These are phyloP conservation scores for Glonium stellatum DNA, from an alignment of 495 filamentous ascomycete genomes.

Conservation along the genomic window DNA sequence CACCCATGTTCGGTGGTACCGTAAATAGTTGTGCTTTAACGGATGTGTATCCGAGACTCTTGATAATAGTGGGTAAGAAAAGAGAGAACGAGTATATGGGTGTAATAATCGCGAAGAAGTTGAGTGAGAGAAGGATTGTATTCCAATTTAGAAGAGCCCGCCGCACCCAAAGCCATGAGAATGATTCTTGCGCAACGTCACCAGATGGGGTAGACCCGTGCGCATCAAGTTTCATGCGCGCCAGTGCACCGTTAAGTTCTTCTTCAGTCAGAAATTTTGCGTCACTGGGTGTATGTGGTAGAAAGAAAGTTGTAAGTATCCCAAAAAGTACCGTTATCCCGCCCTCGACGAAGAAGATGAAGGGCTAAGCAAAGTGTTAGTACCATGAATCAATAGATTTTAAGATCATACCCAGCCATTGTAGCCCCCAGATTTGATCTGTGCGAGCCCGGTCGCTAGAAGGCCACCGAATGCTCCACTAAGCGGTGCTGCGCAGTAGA, in stretches of 20 bases:
- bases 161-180: conserved; percentile 41
- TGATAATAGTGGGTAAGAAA: conserved; percentile 82
- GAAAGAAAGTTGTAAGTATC: conserved; percentile 38
- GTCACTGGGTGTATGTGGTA: conserved; percentile 42
- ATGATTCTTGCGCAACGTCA: conserved; percentile 41
- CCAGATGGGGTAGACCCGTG: conserved; percentile 35
- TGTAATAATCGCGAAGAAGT: conserved; percentile 43
- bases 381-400: conserved; percentile 38
- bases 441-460: conserved; percentile 46
- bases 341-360: conserved; percentile 37
- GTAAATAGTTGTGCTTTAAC: conserved; percentile 72
- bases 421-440: conserved; percentile 39
- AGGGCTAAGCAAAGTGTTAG: conserved; percentile 6
- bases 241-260: conserved; percentile 33
- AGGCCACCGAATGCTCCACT: conserved; percentile 60
- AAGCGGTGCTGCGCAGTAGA: conserved; percentile 59
- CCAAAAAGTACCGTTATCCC: conserved; percentile 41
- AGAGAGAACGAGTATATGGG: conserved; percentile 85
- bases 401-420: conserved; percentile 37
- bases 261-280: conserved; percentile 39
- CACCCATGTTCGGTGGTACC: conserved; percentile 81
- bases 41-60: conserved; percentile 59
- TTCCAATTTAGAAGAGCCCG: conserved; percentile 42
- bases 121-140: conserved; percentile 37
- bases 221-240: conserved; percentile 40